A percentile compares a stretch with the other conserved stretches of the same genome.
Evolutionary conservation across 129 eudicot species (phyloP).

Genomic region (Tagetes erecta): DNA sequence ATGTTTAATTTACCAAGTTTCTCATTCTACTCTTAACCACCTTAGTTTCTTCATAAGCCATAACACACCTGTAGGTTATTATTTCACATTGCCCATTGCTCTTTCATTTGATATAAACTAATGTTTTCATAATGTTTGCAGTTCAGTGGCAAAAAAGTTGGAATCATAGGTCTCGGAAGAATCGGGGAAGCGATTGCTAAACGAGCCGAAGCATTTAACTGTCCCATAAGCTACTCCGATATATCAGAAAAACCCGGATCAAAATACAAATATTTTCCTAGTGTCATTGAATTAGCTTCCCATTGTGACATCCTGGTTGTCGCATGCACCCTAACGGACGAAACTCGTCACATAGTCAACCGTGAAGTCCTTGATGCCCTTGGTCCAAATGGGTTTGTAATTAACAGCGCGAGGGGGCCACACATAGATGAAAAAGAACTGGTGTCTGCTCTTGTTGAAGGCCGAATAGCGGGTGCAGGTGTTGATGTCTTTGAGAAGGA

Average conservation of each 20-base stretch:
- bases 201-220: constrained; percentile 81
- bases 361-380: constrained; percentile 70
- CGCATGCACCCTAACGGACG: constrained; percentile 65
- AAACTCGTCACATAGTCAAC: constrained; percentile 72
- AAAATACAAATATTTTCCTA: constrained; percentile 58
- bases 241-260: constrained; percentile 57
- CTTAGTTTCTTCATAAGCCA: not conserved
- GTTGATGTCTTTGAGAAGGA: constrained; percentile 83
- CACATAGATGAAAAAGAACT: constrained; percentile 76
- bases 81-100: not conserved
- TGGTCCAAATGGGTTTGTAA: constrained; percentile 64
- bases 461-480: constrained; percentile 90
- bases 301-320: constrained; percentile 68
- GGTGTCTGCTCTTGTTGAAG: constrained; percentile 71
- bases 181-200: constrained; percentile 83
- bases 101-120: not conserved
- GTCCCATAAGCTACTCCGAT: constrained; percentile 70
- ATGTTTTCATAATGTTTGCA: not conserved
- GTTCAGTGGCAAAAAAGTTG: constrained; percentile 69
- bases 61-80: not conserved
- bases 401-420: constrained; percentile 81
- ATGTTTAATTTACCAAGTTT: no score
- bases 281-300: constrained; percentile 63
- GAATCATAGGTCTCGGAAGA: constrained; percentile 84
- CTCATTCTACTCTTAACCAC: no score